These are phyloP conservation scores for Hondaea fermentalgiana DNA, from an alignment of 108 stramenopile species.

Conservation along the genomic window DNA sequence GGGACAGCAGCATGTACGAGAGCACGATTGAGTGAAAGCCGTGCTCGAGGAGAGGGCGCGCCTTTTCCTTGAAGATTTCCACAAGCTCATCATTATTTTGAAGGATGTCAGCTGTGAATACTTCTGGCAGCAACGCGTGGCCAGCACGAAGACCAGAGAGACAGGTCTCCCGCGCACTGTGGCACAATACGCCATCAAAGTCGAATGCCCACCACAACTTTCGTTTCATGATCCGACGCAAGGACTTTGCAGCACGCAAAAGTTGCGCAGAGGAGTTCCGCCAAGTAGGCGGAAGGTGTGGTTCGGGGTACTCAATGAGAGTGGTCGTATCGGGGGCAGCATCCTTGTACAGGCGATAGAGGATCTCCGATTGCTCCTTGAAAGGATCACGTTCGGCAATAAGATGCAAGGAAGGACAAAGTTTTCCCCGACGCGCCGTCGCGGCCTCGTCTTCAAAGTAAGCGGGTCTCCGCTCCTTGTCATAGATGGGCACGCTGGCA, in stretches of 20 bases:
- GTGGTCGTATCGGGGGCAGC: neutral
- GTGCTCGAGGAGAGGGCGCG: neutral
- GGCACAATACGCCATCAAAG: slow-evolving; percentile 2
- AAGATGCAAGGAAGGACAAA: neutral
- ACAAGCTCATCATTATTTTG: neutral
- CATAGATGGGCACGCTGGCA: neutral
- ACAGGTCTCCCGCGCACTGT: neutral
- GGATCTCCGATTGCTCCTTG: neutral
- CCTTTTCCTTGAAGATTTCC: neutral
- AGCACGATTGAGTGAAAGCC: neutral
- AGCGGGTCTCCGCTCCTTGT: neutral
- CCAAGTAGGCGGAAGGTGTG: neutral
- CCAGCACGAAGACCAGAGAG: neutral
- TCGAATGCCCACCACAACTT: neutral
- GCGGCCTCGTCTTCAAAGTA: neutral
- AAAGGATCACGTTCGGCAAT: neutral
- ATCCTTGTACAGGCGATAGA: neutral
- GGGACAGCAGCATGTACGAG: neutral
- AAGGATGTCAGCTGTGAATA: neutral
- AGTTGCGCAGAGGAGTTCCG: neutral
- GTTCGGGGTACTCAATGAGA: neutral
- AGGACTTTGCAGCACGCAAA: neutral
- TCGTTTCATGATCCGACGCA: neutral
- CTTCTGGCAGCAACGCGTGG: neutral
- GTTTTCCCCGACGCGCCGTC: neutral